These are phyloP conservation scores for Lantana camara DNA, from an alignment of 257 asterid species.

Conservation along the genomic window DNA sequence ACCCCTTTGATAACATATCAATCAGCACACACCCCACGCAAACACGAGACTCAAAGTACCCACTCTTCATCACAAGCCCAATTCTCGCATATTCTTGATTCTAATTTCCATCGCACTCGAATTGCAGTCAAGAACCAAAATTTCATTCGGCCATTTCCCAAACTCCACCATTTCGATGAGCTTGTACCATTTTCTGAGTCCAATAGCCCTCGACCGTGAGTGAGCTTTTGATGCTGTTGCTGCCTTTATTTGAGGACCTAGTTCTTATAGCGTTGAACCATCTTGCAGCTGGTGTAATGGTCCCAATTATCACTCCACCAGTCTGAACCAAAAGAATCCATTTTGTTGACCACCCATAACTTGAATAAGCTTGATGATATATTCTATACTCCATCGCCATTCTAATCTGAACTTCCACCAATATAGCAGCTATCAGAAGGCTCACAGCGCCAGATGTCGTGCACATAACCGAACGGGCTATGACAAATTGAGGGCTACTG, in stretches of 20 bases:
- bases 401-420: slow-evolving; percentile 34
- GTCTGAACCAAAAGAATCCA: slow-evolving; percentile 37
- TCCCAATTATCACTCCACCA: slow-evolving; percentile 38
- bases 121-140: too few species aligned
- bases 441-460: slow-evolving; percentile 32
- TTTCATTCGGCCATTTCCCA: too few species aligned
- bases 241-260: slow-evolving; percentile 15
- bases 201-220: slow-evolving; percentile 41
- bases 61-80: too few species aligned
- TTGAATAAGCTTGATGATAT: slow-evolving; percentile 5
- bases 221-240: slow-evolving; percentile 7
- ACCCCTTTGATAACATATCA: too few species aligned
- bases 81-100: too few species aligned
- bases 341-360: slow-evolving; percentile 44
- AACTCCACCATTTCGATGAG: too few species aligned
- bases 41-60: too few species aligned
- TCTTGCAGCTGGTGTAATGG: slow-evolving; percentile 41
- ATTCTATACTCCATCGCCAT: slow-evolving; percentile 9
- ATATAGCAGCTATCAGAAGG: slow-evolving; percentile 25
- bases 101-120: too few species aligned
- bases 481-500: slow-evolving; percentile 50
- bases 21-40: too few species aligned
- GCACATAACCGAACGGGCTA: slow-evolving; percentile 45
- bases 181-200: slow-evolving; percentile 50
- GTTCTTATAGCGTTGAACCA: slow-evolving; percentile 29